These are phyloP conservation scores for Aspergillus proliferans DNA, from an alignment of 2,329 filamentous ascomycete species.

Conservation along the genomic window DNA sequence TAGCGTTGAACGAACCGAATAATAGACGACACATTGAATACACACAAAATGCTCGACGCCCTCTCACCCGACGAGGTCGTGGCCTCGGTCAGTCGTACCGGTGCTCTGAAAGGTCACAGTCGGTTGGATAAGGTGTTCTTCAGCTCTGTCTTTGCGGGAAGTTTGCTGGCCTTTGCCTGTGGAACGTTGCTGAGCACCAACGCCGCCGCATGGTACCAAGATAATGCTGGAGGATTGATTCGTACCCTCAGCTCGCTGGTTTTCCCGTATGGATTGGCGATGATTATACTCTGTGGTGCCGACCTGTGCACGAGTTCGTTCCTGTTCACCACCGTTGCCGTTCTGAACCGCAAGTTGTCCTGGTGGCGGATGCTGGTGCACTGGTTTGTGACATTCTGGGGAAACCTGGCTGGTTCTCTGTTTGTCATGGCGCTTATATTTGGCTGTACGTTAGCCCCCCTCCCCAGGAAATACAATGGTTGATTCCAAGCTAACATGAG, in stretches of 20 bases:
- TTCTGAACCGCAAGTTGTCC: slow-evolving; percentile 37
- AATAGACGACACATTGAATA: too few species aligned
- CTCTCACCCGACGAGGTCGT: slow-evolving; percentile 46
- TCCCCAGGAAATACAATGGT: not conserved
- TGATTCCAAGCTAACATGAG: not conserved
- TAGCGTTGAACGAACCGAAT: too few species aligned
- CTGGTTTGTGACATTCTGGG: slow-evolving; percentile 45
- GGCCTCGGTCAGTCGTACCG: slow-evolving; percentile 47
- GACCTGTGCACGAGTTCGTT: slow-evolving; percentile 46
- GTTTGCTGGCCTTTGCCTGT: slow-evolving; percentile 47
- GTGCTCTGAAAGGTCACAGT: slow-evolving; percentile 48
- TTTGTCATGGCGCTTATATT: slow-evolving; percentile 46
- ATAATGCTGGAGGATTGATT: slow-evolving; percentile 45
- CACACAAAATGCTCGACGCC: slow-evolving; percentile 24
- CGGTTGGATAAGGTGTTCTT: slow-evolving; percentile 49
- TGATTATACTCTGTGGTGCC: slow-evolving; percentile 45
- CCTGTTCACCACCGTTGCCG: slow-evolving; percentile 43
- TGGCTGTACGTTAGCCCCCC: slow-evolving; percentile 33
- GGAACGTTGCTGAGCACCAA: slow-evolving; percentile 43
- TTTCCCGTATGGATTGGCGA: slow-evolving; percentile 46
- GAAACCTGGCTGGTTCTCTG: slow-evolving; percentile 45
- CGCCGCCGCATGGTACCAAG: slow-evolving; percentile 43
- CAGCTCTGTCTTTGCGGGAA: slow-evolving; percentile 47
- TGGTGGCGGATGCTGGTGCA: slow-evolving; percentile 33
- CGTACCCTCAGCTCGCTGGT: slow-evolving; percentile 41